A percentile compares a stretch with the other conserved stretches of the same genome.
These are phyloP conservation scores for Candida ascalaphidarum DNA, from an alignment of 805 yeast genomes.

Conservation along the genomic window DNA sequence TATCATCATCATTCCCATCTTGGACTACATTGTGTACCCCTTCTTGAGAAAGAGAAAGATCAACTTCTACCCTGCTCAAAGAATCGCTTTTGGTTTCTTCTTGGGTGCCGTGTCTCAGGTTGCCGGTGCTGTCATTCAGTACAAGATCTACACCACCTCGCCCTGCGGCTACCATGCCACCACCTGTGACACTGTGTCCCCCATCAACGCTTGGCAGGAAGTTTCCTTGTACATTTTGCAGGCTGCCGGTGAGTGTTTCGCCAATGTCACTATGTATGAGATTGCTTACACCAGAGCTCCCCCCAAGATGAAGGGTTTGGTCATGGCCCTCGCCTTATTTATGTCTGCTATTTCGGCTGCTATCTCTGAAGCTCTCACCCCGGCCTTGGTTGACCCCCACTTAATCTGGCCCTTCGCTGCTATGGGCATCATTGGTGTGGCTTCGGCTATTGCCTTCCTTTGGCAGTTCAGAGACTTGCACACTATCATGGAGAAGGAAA, in stretches of 20 bases:
- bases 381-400: slow-evolving; percentile 32
- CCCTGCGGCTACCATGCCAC: slow-evolving; percentile 46
- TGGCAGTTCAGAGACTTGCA: slow-evolving; percentile 32
- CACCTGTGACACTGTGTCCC: slow-evolving; percentile 19
- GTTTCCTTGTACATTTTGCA: slow-evolving; percentile 27
- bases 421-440: slow-evolving; percentile 26
- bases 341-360: slow-evolving; percentile 43
- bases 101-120: slow-evolving; percentile 39
- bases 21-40: slow-evolving; percentile 43
- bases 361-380: slow-evolving; percentile 31
- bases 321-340: slow-evolving; percentile 36
- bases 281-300: slow-evolving; percentile 48
- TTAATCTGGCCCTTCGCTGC: slow-evolving; percentile 36
- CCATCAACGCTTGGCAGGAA: slow-evolving; percentile 23
- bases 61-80: slow-evolving; percentile 25
- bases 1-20: slow-evolving; percentile 42
- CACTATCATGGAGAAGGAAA: slow-evolving; percentile 29
- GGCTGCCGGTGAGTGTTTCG: slow-evolving; percentile 47
- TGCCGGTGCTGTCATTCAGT: slow-evolving; percentile 44
- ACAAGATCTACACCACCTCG: slow-evolving; percentile 36
- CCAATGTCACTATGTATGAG: slow-evolving; percentile 43
- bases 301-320: slow-evolving; percentile 41
- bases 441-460: slow-evolving; percentile 23
- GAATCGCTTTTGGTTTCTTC: slow-evolving; percentile 40
- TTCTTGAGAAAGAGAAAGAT: slow-evolving; percentile 31